These are phyloP conservation scores for Mortierella sp. DNA, from an alignment of 371 early-diverging fungal genomes.

Conservation along the genomic window DNA sequence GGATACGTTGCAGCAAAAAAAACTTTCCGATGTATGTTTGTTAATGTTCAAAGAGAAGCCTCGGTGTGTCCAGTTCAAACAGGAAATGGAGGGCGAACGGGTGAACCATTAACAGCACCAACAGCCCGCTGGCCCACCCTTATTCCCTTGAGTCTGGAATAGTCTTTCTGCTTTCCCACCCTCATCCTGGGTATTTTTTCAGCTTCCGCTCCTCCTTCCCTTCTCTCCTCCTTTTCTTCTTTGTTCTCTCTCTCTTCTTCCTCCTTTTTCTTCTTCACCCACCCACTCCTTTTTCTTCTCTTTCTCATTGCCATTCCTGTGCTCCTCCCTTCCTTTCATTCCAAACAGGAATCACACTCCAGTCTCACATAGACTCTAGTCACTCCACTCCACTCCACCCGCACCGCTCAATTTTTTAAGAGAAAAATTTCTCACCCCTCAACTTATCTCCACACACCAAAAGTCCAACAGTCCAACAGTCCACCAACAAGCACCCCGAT, in stretches of 20 bases:
- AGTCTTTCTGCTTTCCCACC: conserved; percentile 1
- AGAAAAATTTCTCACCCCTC: neutral
- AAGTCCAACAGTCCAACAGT: neutral
- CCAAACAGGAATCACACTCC: neutral
- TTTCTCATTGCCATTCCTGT: conserved; percentile 6
- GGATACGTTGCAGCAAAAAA: no score
- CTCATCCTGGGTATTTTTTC: neutral
- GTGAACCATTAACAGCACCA: no score
- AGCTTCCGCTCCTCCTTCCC: neutral
- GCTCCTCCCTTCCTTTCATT: neutral
- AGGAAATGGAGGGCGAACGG: no score
- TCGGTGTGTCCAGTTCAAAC: no score
- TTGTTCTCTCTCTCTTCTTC: neutral
- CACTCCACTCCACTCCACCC: neutral
- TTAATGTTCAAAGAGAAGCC: no score
- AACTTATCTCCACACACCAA: neutral
- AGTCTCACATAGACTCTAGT: neutral
- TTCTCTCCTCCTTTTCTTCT: neutral
- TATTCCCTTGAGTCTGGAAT: no score
- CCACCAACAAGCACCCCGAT: neutral
- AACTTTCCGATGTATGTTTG: no score
- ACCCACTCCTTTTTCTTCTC: neutral
- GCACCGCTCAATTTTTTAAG: neutral
- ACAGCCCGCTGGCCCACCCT: no score
- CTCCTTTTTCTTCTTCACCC: neutral